Evolutionary conservation across 805 yeast genomes (phyloP).

Genomic region (Cyberlindnera galapagoensis): DNA sequence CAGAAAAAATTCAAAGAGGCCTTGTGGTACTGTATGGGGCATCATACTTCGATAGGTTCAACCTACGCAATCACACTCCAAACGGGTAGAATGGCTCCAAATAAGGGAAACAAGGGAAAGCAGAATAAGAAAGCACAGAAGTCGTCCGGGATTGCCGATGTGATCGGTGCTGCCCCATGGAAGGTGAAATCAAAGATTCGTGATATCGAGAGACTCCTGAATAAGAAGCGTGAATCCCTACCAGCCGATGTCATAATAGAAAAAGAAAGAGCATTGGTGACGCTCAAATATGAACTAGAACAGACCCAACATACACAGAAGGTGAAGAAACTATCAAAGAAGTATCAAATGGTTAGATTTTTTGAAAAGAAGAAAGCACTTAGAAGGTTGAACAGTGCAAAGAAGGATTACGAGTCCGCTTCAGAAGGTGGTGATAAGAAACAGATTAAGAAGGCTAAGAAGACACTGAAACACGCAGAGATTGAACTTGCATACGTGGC

Average conservation of each 20-base stretch:
- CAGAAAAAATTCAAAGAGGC: too few relatives aligned
- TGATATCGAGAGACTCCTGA: conserved; percentile 69
- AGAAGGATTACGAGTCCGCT: conserved; percentile 25
- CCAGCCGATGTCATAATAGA: conserved; percentile 61
- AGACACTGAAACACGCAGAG: conserved; percentile 48
- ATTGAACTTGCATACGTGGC: conserved; percentile 70
- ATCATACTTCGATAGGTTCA: too few relatives aligned
- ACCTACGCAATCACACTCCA: too few relatives aligned
- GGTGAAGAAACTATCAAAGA: conserved; percentile 50
- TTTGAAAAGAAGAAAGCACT: conserved; percentile 84
- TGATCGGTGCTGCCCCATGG: conserved; percentile 34
- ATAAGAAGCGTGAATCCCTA: conserved; percentile 43
- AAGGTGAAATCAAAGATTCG: conserved; percentile 81
- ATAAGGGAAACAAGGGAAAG: conserved; percentile 9
- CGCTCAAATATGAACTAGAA: conserved; percentile 51
- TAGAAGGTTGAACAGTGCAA: conserved; percentile 51
- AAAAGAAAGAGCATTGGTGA: conserved; percentile 70
- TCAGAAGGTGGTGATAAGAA: conserved; percentile 30
- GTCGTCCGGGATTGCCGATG: conserved; percentile 24
- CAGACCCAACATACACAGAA: conserved; percentile 38
- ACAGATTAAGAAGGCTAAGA: conserved; percentile 41
- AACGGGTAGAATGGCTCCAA: conserved; percentile 18
- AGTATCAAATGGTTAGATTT: conserved; percentile 90
- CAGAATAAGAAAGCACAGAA: conserved; percentile 5
- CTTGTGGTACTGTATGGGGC: too few relatives aligned